Evolutionary conservation across 345 rosid genomes (phyloP), one percentile per base, ranked within the genome.

Genomic region (Gossypium bickii): DNA sequence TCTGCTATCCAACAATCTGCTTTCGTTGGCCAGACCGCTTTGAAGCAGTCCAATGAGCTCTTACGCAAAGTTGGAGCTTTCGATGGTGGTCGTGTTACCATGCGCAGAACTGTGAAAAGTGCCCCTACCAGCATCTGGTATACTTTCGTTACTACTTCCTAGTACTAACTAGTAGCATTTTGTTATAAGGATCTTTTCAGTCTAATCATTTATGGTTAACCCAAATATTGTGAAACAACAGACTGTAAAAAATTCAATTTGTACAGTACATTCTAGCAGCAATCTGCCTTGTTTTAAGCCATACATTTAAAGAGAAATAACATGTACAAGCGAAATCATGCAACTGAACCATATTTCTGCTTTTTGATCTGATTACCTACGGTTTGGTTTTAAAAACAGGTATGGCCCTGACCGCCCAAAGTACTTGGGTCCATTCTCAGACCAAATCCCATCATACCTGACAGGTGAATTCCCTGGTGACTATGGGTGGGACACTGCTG

Each of bases 401-500:
- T 94, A 94, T 24, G 98, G 98, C 69, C 89, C 94, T 51, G 98
- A 94, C 87, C 93, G 98, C 65, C 98, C 97, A 8, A 94, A 94
- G 84, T 94, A 83, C 85, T 83, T 92, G 85, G 98, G 98, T 12
- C 97, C 98, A 71, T 94, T 90, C 90, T 92, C 96, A 0, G 97
- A 93, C 88, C 96, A 91, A 82, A 93, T 89, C 16, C 97, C 97
- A 17, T 90, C 97, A 0, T 90, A 91, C 90, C 80, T 93, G 76
- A 93, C 95, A 0, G 95, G 98, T 24, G 98, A 93, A 66, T 91
- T 89, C 85, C 92, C 97, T 0, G 95, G 97, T 60, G 97, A 93
- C 84, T 93, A 93, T 12, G 97, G 98, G 52, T 92, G 98, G 98
- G 98, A 93, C 86, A 90, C 96, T n/a, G 97, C 98, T 12, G 97